Conservation (phyloP, 495 filamentous ascomycete species). For the Aspergillus nidulans region DNA sequence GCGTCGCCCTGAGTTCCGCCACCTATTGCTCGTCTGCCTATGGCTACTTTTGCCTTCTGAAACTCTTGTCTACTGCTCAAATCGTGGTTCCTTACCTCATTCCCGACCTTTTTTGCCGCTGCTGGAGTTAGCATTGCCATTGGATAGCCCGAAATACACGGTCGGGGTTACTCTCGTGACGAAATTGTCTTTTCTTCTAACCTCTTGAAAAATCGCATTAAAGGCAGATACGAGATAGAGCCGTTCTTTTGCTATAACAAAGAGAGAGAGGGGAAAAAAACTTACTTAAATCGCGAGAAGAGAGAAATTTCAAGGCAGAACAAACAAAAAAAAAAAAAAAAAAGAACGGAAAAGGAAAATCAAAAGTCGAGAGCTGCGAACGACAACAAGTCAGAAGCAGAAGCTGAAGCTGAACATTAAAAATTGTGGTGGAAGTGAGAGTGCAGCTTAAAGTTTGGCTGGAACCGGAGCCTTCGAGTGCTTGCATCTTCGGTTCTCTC, state of each 20-base stretch:
- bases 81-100: constrained; percentile 8
- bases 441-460: constrained; percentile 28
- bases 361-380: neutral
- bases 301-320: neutral
- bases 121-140: neutral
- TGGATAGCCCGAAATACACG: constrained; percentile 13
- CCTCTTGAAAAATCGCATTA: constrained; percentile 9
- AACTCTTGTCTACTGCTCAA: constrained; percentile 4
- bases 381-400: too few species aligned
- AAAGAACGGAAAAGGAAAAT: constrained; percentile 4
- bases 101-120: constrained; percentile 8
- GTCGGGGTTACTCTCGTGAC: constrained; percentile 10
- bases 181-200: neutral
- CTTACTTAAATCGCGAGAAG: neutral
- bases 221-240: neutral
- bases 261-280: constrained; percentile 5
- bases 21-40: constrained; percentile 5
- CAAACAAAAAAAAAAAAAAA: constrained; percentile 3
- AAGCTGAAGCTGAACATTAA: neutral
- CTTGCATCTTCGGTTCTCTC: neutral
- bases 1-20: constrained; percentile 20
- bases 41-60: constrained; percentile 8
- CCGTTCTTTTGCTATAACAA: constrained; percentile 1
- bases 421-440: constrained; percentile 8
- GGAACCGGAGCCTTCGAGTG: constrained; percentile 27